Percentiles rank a stretch among this genome's conserved stretches.
phyloP scores from a whole-genome alignment of 2,329 filamentous ascomycete species.

The Paradendryphiella salina region DNA sequence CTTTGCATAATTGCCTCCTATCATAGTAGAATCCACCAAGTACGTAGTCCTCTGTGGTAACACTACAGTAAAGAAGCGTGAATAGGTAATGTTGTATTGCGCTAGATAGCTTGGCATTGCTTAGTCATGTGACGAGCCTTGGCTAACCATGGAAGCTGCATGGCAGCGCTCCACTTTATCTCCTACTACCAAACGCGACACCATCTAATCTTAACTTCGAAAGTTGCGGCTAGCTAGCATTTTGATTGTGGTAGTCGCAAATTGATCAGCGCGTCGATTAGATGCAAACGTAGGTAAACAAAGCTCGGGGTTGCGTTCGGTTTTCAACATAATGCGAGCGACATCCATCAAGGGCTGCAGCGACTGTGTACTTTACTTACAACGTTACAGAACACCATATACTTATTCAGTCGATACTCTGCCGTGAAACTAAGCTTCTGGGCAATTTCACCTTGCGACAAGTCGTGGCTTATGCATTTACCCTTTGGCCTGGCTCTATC shows the following conservation, averaged over 20 bases:
- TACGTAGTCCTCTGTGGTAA: not conserved
- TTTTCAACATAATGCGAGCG: constrained; percentile 7
- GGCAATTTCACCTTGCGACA: not conserved
- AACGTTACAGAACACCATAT: constrained; percentile 2
- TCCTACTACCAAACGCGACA: constrained; percentile 10
- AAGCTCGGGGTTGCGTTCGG: constrained; percentile 5
- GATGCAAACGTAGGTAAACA: constrained; percentile 4
- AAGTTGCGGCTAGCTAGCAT: not conserved
- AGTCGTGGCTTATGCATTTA: not conserved
- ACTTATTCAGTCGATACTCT: not conserved
- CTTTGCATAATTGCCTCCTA: too few relatives aligned
- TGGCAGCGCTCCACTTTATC: constrained; percentile 16
- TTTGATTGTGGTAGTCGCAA: not conserved
- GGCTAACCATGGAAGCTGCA: constrained; percentile 12
- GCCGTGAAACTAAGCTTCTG: not conserved
- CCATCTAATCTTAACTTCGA: constrained; percentile 1
- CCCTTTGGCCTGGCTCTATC: not conserved
- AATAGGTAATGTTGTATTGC: not conserved
- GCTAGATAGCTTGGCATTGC: constrained; percentile 14
- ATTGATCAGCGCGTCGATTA: not conserved
- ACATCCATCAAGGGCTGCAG: constrained; percentile 9
- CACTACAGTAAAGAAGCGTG: too few relatives aligned
- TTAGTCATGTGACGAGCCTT: constrained; percentile 14
- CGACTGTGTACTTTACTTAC: constrained; percentile 8
- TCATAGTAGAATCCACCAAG: not conserved